Evolutionary conservation across 1,284 basidiomycete genomes (phyloP).

Genomic region (Heterobasidion occidentale): DNA sequence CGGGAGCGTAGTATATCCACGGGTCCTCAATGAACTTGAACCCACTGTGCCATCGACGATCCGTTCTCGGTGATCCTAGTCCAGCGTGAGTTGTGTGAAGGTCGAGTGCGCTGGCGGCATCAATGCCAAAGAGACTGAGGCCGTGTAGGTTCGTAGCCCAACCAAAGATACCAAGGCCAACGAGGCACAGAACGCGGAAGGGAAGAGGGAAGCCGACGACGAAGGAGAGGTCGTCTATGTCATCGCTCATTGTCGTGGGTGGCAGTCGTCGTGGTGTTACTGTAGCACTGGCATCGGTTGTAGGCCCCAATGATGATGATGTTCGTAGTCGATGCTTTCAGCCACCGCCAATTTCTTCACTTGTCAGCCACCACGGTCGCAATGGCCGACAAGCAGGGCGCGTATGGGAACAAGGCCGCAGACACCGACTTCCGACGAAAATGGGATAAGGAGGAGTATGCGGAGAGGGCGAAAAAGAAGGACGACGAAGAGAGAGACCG

Average conservation of each 20-base stretch:
- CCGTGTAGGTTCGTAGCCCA: conserved; percentile 89
- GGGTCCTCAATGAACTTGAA: conserved; percentile 27
- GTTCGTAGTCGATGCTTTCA: too few relatives aligned
- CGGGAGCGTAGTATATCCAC: conserved; percentile 41
- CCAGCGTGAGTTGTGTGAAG: conserved; percentile 29
- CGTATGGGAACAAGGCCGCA: conserved; percentile 51
- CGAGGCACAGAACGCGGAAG: conserved; percentile 66
- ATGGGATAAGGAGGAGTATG: conserved; percentile 84
- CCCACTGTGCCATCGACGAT: conserved; percentile 15
- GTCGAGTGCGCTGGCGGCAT: conserved; percentile 64
- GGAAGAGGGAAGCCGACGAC: conserved; percentile 27
- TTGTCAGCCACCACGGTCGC: neutral
- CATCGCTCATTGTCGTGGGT: conserved; percentile 12
- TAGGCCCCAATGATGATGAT: neutral
- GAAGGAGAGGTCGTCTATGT: conserved; percentile 19
- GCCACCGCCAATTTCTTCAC: neutral
- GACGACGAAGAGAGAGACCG: conserved; percentile 72
- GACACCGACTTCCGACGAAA: conserved; percentile 78
- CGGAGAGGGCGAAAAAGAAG: conserved; percentile 67
- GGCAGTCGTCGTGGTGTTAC: neutral
- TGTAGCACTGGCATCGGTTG: neutral
- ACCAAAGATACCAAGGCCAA: conserved; percentile 63
- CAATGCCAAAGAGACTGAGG: conserved; percentile 66
- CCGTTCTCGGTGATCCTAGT: conserved; percentile 20
- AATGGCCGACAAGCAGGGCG: conserved; percentile 58